A percentile compares a stretch with the other conserved stretches of the same genome.
Conservation (phyloP, 2,329 filamentous ascomycete species). For the Ophiostoma sp. region DNA sequence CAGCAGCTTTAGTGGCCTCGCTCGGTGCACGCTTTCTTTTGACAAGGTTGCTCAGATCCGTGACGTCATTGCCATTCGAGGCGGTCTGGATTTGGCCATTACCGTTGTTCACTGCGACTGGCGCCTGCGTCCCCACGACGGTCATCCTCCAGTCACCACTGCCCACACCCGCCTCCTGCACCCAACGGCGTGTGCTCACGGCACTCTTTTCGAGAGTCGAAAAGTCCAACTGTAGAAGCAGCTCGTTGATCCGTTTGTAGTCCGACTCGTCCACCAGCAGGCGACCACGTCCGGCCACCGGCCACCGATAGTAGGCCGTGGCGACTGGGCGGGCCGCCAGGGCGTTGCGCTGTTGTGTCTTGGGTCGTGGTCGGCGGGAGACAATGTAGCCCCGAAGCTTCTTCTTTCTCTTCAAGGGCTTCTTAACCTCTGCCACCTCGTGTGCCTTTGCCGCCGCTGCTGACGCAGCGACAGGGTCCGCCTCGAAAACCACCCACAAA, state of each 20-base stretch:
- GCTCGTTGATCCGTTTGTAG: slow-evolving; percentile 68
- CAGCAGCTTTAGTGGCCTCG: not conserved
- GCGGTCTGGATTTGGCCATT: no score
- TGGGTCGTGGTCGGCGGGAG: slow-evolving; percentile 64
- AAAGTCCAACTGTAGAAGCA: slow-evolving; percentile 74
- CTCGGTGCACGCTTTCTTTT: slow-evolving; percentile 41
- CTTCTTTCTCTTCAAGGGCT: slow-evolving; percentile 42
- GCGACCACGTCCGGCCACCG: slow-evolving; percentile 59
- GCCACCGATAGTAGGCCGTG: slow-evolving; percentile 68
- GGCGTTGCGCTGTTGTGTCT: slow-evolving; percentile 56
- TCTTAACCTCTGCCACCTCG: not conserved
- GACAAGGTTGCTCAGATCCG: slow-evolving; percentile 52
- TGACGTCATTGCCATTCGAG: slow-evolving; percentile 32
- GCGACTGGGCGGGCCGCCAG: slow-evolving; percentile 48
- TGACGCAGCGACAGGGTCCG: slow-evolving; percentile 31
- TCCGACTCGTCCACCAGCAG: slow-evolving; percentile 62
- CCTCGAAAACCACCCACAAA: slow-evolving; percentile 85
- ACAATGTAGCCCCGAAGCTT: slow-evolving; percentile 61
- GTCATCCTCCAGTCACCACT: slow-evolving; percentile 53
- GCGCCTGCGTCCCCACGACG: slow-evolving; percentile 48
- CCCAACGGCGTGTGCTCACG: slow-evolving; percentile 69
- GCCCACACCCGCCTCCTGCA: slow-evolving; percentile 62
- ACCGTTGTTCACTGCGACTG: slow-evolving; percentile 28
- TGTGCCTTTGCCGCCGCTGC: not conserved
- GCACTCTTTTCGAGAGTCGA: slow-evolving; percentile 61